Conservation (phyloP, 2,329 filamentous ascomycete genomes). For the Apiospora phragmitis region DNA sequence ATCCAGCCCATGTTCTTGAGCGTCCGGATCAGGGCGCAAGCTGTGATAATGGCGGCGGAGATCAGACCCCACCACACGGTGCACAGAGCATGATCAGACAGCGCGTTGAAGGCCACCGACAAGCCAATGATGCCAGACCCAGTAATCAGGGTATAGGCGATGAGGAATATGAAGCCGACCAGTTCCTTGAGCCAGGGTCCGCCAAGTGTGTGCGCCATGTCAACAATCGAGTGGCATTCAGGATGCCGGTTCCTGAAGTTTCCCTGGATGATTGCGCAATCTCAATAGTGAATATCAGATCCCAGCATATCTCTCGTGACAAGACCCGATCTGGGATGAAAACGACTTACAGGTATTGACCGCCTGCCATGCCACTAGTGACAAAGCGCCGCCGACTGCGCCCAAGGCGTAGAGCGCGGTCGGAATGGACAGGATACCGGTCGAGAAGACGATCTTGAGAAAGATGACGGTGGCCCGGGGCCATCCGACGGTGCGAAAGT, state of each 20-base stretch:
- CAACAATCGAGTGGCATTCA: conserved; percentile 43
- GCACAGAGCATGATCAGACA: conserved; percentile 58
- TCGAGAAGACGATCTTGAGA: conserved; percentile 41
- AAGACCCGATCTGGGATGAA: neutral
- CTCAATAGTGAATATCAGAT: conserved; percentile 18
- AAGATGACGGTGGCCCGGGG: conserved; percentile 52
- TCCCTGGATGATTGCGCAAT: conserved; percentile 39
- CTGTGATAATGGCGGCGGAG: conserved; percentile 47
- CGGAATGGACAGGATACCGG: conserved; percentile 28
- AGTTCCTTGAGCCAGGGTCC: conserved; percentile 53
- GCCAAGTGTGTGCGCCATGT: conserved; percentile 60
- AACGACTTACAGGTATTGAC: conserved; percentile 25
- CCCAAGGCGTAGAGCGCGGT: conserved; percentile 28
- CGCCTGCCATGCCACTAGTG: conserved; percentile 25
- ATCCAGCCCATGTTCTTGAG: conserved; percentile 62
- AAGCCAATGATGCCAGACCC: conserved; percentile 60
- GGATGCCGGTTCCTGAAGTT: conserved; percentile 39
- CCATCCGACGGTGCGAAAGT: conserved; percentile 57
- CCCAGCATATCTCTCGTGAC: no score
- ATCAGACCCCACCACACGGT: conserved; percentile 59
- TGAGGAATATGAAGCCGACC: conserved; percentile 54
- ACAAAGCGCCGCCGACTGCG: conserved; percentile 25
- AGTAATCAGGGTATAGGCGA: conserved; percentile 57
- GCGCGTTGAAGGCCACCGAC: conserved; percentile 59
- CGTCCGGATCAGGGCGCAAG: conserved; percentile 50